These are phyloP conservation scores for Tylopilus sp. DNA, from an alignment of 1,284 basidiomycete genomes.

Conservation along the genomic window DNA sequence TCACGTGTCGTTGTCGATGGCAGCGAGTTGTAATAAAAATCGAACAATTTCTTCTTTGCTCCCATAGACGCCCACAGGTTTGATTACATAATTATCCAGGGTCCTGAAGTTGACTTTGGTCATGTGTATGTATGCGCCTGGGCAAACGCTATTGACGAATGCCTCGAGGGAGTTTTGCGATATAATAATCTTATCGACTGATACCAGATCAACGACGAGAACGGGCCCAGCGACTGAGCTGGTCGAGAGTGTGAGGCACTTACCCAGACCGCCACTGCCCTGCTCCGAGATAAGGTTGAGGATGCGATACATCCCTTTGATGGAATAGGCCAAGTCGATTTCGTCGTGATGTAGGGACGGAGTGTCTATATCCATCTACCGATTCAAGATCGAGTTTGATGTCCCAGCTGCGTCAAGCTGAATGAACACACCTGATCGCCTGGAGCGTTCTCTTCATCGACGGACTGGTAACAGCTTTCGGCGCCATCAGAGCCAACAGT, in stretches of 20 bases:
- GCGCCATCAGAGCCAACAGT: slow-evolving; percentile 1
- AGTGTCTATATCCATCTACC: slow-evolving; percentile 23
- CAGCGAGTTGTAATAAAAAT: slow-evolving; percentile 37
- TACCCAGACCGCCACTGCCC: slow-evolving; percentile 49
- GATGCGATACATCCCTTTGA: slow-evolving; percentile 47
- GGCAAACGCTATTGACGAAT: slow-evolving; percentile 43
- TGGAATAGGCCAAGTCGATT: slow-evolving; percentile 26
- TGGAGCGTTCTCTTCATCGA: slow-evolving; percentile 6
- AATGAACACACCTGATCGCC: slow-evolving; percentile 15
- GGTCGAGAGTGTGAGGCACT: slow-evolving; percentile 4
- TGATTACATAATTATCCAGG: slow-evolving; percentile 41
- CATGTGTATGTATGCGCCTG: slow-evolving; percentile 44
- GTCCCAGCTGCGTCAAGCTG: neutral
- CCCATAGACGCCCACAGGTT: slow-evolving; percentile 55
- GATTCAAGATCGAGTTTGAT: neutral
- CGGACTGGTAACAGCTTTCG: slow-evolving; percentile 23
- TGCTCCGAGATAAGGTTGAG: slow-evolving; percentile 50
- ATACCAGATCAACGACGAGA: neutral
- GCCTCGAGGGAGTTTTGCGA: slow-evolving; percentile 41
- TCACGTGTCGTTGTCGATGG: slow-evolving; percentile 38
- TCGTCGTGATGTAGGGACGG: slow-evolving; percentile 11
- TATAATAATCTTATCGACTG: slow-evolving; percentile 58
- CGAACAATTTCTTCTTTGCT: slow-evolving; percentile 45
- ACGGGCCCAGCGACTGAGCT: too few relatives aligned
- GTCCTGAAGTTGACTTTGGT: slow-evolving; percentile 50